These are phyloP conservation scores for Trichoderma asperellum DNA, from an alignment of 2,329 filamentous ascomycete genomes.

Conservation along the genomic window DNA sequence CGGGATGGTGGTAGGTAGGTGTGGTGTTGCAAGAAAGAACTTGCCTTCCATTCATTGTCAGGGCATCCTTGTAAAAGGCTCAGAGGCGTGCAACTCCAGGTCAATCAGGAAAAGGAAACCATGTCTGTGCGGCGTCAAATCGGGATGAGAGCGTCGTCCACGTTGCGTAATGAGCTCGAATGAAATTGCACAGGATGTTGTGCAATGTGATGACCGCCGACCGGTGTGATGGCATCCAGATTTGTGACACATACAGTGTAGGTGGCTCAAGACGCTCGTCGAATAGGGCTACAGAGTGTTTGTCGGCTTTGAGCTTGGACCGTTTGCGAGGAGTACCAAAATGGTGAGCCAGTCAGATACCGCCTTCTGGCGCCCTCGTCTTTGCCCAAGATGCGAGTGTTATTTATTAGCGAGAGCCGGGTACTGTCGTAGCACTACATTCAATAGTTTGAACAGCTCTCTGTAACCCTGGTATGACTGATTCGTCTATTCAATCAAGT, in stretches of 20 bases:
- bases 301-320: background rate
- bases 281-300: background rate
- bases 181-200: conserved; percentile 3
- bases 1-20: background rate
- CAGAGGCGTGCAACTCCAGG: background rate
- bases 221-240: conserved; percentile 17
- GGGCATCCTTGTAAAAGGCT: background rate
- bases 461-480: background rate
- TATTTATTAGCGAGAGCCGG: background rate
- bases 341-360: conserved; percentile 11
- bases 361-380: background rate
- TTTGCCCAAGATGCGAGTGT: background rate
- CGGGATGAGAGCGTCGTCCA: conserved; percentile 7
- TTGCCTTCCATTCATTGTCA: background rate
- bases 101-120: background rate
- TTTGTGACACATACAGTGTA: background rate
- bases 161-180: conserved; percentile 7
- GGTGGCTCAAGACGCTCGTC: conserved; percentile 7
- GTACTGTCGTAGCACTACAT: background rate
- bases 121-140: background rate
- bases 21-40: conserved; percentile 4
- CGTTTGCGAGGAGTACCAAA: background rate
- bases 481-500: background rate
- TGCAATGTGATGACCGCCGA: conserved; percentile 13
- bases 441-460: background rate